A percentile compares a stretch with the other conserved stretches of the same genome.
Conservation (phyloP, 371 early-diverging fungal genomes). For the Mucor circinelloides region DNA sequence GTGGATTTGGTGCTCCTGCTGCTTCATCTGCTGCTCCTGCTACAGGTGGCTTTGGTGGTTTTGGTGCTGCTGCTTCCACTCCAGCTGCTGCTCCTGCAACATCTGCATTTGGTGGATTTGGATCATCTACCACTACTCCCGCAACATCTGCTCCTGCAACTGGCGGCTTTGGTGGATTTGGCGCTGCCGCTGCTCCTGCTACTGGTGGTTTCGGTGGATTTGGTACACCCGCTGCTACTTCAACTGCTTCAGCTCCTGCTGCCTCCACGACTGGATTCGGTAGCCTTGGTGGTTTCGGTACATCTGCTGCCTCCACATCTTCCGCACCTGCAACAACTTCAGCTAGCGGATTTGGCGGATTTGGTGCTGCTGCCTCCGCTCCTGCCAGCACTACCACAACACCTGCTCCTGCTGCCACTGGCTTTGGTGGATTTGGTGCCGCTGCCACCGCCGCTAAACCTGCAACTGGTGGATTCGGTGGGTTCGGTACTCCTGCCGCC, state of each 20-base stretch:
- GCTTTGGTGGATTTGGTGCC: constrained; percentile 11
- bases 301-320: constrained; percentile 11
- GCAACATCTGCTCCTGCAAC: constrained; percentile 7
- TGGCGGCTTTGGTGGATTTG: constrained; percentile 13
- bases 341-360: constrained; percentile 31
- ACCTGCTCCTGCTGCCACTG: constrained; percentile 20
- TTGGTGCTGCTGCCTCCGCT: constrained; percentile 26
- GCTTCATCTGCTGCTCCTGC: constrained; percentile 21
- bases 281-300: constrained; percentile 15
- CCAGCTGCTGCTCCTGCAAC: constrained; percentile 7
- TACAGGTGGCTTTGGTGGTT: constrained; percentile 26
- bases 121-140: background rate
- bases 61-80: constrained; percentile 11
- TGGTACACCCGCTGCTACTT: constrained; percentile 20
- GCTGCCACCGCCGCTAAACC: constrained; percentile 1
- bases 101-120: constrained; percentile 15
- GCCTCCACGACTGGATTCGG: constrained; percentile 15
- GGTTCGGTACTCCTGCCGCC: constrained; percentile 8
- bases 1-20: constrained; percentile 33
- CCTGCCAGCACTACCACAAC: constrained; percentile 12
- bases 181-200: constrained; percentile 14
- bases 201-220: constrained; percentile 30
- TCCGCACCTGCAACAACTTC: constrained; percentile 12
- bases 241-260: constrained; percentile 19
- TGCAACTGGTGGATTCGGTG: constrained; percentile 12